Conservation (phyloP, 2,329 filamentous ascomycete genomes). For the Fusarium sublunatum region DNA sequence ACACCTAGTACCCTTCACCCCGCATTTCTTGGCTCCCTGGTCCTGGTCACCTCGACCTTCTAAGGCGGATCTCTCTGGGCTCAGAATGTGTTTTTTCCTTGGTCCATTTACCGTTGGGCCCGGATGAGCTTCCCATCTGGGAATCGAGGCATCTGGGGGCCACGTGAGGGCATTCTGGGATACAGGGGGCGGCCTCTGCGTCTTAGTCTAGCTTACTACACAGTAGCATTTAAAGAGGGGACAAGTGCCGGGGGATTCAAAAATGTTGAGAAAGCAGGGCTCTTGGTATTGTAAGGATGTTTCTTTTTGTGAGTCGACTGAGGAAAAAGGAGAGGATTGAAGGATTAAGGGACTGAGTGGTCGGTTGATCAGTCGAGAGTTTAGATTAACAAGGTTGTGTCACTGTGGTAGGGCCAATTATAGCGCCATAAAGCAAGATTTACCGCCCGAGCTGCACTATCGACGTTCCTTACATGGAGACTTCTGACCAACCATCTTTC, state of each 20-base stretch:
- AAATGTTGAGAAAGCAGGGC: constrained; percentile 29
- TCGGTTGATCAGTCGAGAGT: constrained; percentile 8
- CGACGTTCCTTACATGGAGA: not conserved
- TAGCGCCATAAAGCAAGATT: constrained; percentile 11
- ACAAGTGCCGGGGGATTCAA: constrained; percentile 5
- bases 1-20: constrained; percentile 18
- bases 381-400: constrained; percentile 5
- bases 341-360: constrained; percentile 1
- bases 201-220: not conserved
- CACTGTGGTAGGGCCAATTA: constrained; percentile 29
- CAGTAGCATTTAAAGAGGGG: constrained; percentile 21
- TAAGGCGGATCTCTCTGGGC: not conserved
- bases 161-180: constrained; percentile 31
- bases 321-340: not conserved
- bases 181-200: constrained; percentile 7
- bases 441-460: constrained; percentile 17
- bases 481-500: constrained; percentile 32
- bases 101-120: constrained; percentile 21
- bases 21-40: constrained; percentile 31
- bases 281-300: not conserved
- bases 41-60: constrained; percentile 11
- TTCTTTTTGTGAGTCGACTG: too few species aligned
- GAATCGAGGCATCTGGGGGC: constrained; percentile 37
- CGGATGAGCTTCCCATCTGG: constrained; percentile 44
- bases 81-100: constrained; percentile 23